These are phyloP conservation scores for Monilinia fructigena DNA, from an alignment of 2,329 filamentous ascomycete genomes.

Conservation along the genomic window DNA sequence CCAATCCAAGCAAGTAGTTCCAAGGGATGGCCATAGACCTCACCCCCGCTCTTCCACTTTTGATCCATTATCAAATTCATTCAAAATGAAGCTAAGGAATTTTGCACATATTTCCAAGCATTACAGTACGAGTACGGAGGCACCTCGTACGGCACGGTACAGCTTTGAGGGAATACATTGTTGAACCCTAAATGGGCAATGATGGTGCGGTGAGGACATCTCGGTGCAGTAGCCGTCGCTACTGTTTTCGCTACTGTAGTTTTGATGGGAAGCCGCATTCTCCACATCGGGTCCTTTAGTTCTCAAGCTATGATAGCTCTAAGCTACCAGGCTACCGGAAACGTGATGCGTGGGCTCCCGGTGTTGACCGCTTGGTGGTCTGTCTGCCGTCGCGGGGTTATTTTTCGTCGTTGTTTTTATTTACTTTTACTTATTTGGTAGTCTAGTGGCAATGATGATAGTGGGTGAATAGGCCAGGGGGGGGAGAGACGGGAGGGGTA, in stretches of 20 bases:
- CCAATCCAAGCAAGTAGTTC: too few species aligned
- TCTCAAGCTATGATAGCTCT: not conserved
- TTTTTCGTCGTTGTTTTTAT: slow-evolving; percentile 3
- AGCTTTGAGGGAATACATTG: slow-evolving; percentile 1
- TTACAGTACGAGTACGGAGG: slow-evolving; percentile 10
- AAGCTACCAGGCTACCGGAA: slow-evolving; percentile 12
- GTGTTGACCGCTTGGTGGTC: slow-evolving; percentile 19
- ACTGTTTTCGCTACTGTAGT: slow-evolving; percentile 14
- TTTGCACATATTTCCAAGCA: slow-evolving; percentile 11
- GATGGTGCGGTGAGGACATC: slow-evolving; percentile 20
- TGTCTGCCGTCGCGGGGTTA: slow-evolving; percentile 9
- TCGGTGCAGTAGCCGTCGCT: slow-evolving; percentile 17
- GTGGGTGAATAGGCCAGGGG: slow-evolving; percentile 12
- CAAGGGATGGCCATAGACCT: not conserved
- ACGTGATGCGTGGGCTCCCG: slow-evolving; percentile 17
- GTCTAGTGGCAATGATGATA: not conserved
- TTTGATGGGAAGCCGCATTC: slow-evolving; percentile 6
- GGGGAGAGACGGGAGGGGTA: not conserved
- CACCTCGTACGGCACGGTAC: not conserved
- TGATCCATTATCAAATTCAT: not conserved
- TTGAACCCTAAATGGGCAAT: not conserved
- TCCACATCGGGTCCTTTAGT: slow-evolving; percentile 7
- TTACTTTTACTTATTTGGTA: not conserved
- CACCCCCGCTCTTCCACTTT: slow-evolving; percentile 2
- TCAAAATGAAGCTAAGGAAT: not conserved